Conservation (phyloP, 2,329 filamentous ascomycete genomes). For the Fusarium sp. region DNA sequence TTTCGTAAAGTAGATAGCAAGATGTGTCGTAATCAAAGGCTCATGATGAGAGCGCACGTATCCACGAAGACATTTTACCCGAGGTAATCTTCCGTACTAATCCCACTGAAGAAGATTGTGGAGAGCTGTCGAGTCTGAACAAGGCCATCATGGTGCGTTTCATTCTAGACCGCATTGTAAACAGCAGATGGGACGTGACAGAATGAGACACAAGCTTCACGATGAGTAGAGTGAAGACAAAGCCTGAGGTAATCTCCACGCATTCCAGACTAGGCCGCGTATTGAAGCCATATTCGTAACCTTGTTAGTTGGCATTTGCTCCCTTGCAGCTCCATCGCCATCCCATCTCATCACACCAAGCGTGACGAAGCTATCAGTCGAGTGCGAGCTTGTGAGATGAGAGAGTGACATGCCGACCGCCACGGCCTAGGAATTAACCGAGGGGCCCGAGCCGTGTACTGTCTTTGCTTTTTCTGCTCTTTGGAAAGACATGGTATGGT, state of each 20-base stretch:
- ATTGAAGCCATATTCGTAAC: slow-evolving; percentile 10
- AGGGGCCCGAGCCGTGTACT: slow-evolving; percentile 30
- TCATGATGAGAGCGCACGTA: background rate
- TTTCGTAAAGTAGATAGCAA: background rate
- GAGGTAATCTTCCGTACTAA: slow-evolving; percentile 6
- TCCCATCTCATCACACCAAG: slow-evolving; percentile 7
- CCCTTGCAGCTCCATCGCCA: slow-evolving; percentile 30
- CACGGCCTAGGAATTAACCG: slow-evolving; percentile 17
- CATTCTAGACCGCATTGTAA: slow-evolving; percentile 29
- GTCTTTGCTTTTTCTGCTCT: slow-evolving; percentile 28
- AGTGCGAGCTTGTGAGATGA: background rate
- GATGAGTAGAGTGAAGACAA: slow-evolving; percentile 16
- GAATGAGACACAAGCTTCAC: slow-evolving; percentile 30
- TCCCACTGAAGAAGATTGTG: slow-evolving; percentile 15
- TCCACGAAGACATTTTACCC: slow-evolving; percentile 12
- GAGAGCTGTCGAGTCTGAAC: slow-evolving; percentile 23
- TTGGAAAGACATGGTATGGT: slow-evolving; percentile 5
- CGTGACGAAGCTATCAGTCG: slow-evolving; percentile 13
- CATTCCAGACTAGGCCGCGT: slow-evolving; percentile 27
- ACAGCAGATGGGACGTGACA: slow-evolving; percentile 28
- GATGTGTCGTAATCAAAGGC: background rate
- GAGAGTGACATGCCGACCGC: slow-evolving; percentile 1
- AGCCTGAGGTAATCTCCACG: slow-evolving; percentile 24
- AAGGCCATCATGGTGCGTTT: slow-evolving; percentile 32
- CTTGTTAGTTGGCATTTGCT: slow-evolving; percentile 23